Conservation (phyloP, 257 asterid species). For the Salvia miltiorrhiza region DNA sequence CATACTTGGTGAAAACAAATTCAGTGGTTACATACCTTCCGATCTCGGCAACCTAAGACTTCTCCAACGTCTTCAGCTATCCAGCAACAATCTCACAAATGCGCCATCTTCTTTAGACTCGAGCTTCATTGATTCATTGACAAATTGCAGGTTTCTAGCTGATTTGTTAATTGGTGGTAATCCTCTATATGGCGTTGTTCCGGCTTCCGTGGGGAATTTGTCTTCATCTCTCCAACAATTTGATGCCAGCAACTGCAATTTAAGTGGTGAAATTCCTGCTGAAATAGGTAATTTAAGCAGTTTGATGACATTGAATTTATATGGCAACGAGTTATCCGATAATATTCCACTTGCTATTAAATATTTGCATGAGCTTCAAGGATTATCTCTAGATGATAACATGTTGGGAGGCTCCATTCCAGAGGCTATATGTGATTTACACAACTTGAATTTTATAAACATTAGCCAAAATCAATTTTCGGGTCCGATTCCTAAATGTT, state of each 20-base stretch:
- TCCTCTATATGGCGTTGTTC: neutral
- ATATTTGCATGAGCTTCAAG: neutral
- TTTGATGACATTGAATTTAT: neutral
- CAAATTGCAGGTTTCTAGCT: neutral
- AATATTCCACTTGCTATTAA: neutral
- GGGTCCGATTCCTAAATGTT: neutral
- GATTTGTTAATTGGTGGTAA: neutral
- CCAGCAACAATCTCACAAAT: neutral
- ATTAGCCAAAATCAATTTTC: neutral
- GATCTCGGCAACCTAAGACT: neutral
- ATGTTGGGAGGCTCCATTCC: neutral
- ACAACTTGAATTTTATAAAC: neutral
- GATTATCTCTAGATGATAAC: neutral
- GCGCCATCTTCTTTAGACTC: neutral
- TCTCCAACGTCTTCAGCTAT: neutral
- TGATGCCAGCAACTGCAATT: neutral
- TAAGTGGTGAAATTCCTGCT: neutral
- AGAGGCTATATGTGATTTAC: neutral
- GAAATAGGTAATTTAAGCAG: neutral
- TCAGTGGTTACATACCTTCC: neutral
- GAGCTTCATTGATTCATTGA: neutral
- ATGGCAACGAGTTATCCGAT: neutral
- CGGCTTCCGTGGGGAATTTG: neutral
- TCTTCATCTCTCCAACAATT: neutral
- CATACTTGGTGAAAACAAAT: neutral